Evolutionary conservation across 257 asterid species (phyloP), one percentile per base, ranked within the genome.

Genomic region (Lantana camara): DNA sequence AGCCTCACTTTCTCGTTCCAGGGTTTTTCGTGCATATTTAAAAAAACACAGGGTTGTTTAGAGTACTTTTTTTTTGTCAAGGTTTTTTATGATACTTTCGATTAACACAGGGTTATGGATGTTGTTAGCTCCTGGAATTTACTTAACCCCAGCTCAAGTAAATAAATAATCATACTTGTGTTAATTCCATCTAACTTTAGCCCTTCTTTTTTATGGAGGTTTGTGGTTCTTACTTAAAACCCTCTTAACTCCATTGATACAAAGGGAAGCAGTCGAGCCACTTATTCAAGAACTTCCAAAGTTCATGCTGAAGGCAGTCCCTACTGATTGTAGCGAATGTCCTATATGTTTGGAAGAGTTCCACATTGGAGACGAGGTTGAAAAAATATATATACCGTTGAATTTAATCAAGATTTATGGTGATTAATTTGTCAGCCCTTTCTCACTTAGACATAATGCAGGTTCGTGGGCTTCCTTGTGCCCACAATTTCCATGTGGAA

Each of bases 391-490:
- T 17, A 52, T 19, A 17, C 38, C 44, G 55, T n/a, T n/a, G n/a
- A n/a, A n/a, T n/a, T n/a, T n/a, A n/a, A n/a, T n/a, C n/a, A n/a
- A n/a, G n/a, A n/a, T n/a, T n/a, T n/a, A n/a, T n/a, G n/a, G n/a
- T n/a, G n/a, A n/a, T n/a, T n/a, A n/a, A n/a, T 42, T 19, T 9
- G 9, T 14, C 30, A 9, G 9, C 54, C 54, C 15, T 44, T 9
- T 19, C 54, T 48, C 54, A 58, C 62, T n/a, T 46, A 15, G 34
- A 30, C 58, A 64, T 19, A 7, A 49, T 55, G 73, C 82, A 85
- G 93, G 93, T 85, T 40, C 82, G 93, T 4, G 93, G 89, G 45
- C 87, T 85, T 54, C 93, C 93, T 55, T 85, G 93, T 72, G 93
- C 93, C 27, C 93, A 85, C 82, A 85, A 85, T 58, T 85, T 85